Conservation (phyloP, 371 early-diverging fungal genomes). For the Capniomyces stellatus region DNA sequence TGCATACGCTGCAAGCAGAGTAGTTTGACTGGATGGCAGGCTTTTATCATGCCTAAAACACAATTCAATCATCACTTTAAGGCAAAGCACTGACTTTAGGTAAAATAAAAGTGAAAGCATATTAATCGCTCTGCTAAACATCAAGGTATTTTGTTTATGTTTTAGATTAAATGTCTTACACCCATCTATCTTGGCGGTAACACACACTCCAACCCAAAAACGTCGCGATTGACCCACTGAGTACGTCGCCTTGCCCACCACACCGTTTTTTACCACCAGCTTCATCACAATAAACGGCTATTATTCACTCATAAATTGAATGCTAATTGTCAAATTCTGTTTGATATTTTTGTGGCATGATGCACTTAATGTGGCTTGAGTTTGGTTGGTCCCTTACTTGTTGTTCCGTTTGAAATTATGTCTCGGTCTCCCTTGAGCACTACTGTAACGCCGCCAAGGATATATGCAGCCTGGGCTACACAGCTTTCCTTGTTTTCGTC, state of each 20-base stretch:
- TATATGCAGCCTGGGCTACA: slow-evolving; percentile 25
- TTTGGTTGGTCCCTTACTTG: slow-evolving; percentile 30
- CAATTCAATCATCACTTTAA: no score
- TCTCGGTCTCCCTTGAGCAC: slow-evolving; percentile 76
- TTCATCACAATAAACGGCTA: slow-evolving; percentile 28
- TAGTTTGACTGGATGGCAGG: slow-evolving; percentile 27
- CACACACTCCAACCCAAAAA: slow-evolving; percentile 72
- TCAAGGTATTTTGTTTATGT: neutral
- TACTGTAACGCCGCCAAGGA: slow-evolving; percentile 50
- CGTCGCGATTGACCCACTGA: slow-evolving; percentile 71
- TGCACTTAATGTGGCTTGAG: no score
- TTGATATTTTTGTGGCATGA: no score
- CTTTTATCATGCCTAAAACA: slow-evolving; percentile 26
- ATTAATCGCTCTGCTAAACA: no score
- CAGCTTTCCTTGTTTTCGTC: neutral
- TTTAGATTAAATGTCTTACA: slow-evolving; percentile 19
- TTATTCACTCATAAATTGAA: no score
- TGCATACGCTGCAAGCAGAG: slow-evolving; percentile 49
- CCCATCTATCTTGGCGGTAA: slow-evolving; percentile 39
- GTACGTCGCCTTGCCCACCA: slow-evolving; percentile 97
- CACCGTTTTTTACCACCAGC: slow-evolving; percentile 67
- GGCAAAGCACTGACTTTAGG: no score
- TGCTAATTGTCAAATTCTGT: no score
- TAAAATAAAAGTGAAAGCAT: no score
- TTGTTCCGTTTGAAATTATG: slow-evolving; percentile 53